phyloP scores from a whole-genome alignment of 139 green algal genomes.

The Pseudopediastrum boryanum region DNA sequence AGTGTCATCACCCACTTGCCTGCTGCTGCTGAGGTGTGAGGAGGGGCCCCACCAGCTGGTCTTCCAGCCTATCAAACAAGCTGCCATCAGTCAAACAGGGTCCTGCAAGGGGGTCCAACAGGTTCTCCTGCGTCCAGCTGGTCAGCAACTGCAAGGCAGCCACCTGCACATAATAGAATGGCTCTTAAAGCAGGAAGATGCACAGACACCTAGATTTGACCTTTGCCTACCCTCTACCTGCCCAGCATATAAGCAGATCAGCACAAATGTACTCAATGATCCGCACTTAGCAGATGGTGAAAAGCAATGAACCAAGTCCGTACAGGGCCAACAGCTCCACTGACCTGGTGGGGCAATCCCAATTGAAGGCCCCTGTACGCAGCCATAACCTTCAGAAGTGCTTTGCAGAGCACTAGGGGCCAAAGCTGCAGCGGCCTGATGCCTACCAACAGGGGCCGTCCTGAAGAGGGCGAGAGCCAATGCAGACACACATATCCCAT shows the following conservation, averaged over 20 bases:
- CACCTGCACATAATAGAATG: constrained; percentile 37
- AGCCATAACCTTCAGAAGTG: constrained; percentile 75
- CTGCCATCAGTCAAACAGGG: constrained; percentile 40
- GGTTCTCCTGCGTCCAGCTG: constrained; percentile 72
- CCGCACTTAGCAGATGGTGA: too few species aligned
- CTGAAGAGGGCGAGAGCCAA: constrained; percentile 17
- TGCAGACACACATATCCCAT: too few species aligned
- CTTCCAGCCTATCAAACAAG: constrained; percentile 70
- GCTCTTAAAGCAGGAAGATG: background rate
- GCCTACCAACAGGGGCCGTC: constrained; percentile 65
- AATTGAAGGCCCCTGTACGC: constrained; percentile 53
- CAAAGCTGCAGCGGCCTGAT: constrained; percentile 75
- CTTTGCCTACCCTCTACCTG: too few species aligned
- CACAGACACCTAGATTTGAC: too few species aligned
- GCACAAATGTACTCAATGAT: too few species aligned
- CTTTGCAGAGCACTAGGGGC: constrained; percentile 82
- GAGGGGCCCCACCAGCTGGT: constrained; percentile 39
- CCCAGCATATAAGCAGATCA: too few species aligned
- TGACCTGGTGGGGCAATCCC: constrained; percentile 56
- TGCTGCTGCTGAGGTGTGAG: too few species aligned
- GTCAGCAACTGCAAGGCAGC: constrained; percentile 74
- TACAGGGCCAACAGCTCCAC: too few species aligned
- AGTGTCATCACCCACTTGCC: too few species aligned
- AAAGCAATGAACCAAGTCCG: too few species aligned
- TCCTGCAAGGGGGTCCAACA: constrained; percentile 49